phyloP scores from a whole-genome alignment of 1,284 basidiomycete genomes.

The Moniliophthora roreri region DNA sequence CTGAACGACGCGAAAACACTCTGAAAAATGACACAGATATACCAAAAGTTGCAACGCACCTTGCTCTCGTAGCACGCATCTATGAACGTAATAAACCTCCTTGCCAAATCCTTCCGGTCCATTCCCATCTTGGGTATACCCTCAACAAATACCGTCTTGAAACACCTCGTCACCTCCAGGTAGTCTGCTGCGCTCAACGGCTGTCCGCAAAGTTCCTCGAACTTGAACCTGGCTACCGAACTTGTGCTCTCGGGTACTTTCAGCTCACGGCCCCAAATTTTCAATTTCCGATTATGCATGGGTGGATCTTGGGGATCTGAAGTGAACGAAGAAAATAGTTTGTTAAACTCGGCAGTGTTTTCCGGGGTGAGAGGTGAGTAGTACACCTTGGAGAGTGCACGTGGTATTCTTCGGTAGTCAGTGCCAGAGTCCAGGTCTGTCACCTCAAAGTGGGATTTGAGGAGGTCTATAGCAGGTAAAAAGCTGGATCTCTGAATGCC shows the following conservation, averaged over 20 bases:
- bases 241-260: conserved; percentile 78
- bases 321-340: conserved; percentile 78
- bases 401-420: conserved; percentile 90
- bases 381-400: conserved; percentile 91
- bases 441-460: conserved; percentile 86
- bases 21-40: conserved; percentile 1
- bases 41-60: conserved; percentile 34
- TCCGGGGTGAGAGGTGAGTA: conserved; percentile 75
- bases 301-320: conserved; percentile 57
- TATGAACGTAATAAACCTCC: conserved; percentile 97
- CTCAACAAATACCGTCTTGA: conserved; percentile 86
- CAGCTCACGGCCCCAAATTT: conserved; percentile 88
- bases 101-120: conserved; percentile 86
- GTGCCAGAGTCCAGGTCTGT: conserved; percentile 94
- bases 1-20: conserved; percentile 38
- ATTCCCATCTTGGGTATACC: conserved; percentile 90
- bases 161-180: conserved; percentile 88
- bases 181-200: conserved; percentile 96
- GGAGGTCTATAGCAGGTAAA: conserved; percentile 91
- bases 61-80: conserved; percentile 95
- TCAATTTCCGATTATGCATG: conserved; percentile 65
- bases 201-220: conserved; percentile 86
- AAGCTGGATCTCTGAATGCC: conserved; percentile 98
- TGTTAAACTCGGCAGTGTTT: conserved; percentile 72
- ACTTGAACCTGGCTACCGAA: conserved; percentile 84